Evolutionary conservation across 805 yeast species (phyloP), one percentile per base, ranked within the genome.

Genomic region (Kazachstania martiniae): DNA sequence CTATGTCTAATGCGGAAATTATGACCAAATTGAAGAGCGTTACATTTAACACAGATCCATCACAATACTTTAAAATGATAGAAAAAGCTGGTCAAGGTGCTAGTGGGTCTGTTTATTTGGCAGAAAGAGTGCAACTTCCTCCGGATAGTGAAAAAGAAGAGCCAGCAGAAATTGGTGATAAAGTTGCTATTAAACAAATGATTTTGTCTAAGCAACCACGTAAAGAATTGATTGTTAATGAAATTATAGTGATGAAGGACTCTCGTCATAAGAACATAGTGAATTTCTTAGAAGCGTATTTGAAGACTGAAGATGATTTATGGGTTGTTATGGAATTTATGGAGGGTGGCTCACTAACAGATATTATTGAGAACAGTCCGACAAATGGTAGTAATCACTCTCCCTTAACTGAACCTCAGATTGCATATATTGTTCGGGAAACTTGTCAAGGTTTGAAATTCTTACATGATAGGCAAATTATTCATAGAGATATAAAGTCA

Each of bases 251-350:
- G 16, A 91, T 91, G 98, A 85, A 85, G 55, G 96, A 86, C 50
- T 78, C 93, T 12, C 87, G 82, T 41, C 97, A 91, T 60, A 78
- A 81, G 39, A 91, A 91, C 54, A 91, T 91, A 58, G 98, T 91
- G 37, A 91, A 89, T 55, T 91, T 84, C 58, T 61, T 91, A 38
- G 97, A 89, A 51, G 85, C 95, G 1, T 93, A 84, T 50, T 61
- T 89, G 40, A 69, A 86, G 34, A 84, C 85, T 4, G 65, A 68
- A 30, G 69, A 72, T 37, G 96, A 91, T 49, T 65, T 91, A 38
- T 89, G 97, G 95, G 98, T 91, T n/a, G 82, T 93, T 21, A 91
- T 91, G 99, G 99, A 91, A 58, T 93, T 77, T 56, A 91, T 91
- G 99, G 96, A 93, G 61, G 98, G 98, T 34, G 99, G 99, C 1